phyloP scores from a whole-genome alignment of 352 stramenopile genomes.

The Bremia lactucae region DNA sequence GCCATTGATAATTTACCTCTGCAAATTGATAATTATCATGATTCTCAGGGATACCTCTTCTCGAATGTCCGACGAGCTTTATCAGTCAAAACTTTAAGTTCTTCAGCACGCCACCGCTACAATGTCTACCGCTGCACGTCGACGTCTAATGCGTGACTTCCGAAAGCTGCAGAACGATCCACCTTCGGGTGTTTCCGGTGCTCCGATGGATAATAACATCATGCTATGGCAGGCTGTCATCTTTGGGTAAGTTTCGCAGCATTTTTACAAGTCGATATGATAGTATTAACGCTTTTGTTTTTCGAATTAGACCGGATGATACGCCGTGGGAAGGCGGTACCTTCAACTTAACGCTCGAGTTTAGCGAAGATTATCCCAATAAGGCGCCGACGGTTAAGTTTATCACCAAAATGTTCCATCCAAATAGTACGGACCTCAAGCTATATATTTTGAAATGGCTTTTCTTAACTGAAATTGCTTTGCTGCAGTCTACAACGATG shows the following conservation, averaged over 20 bases:
- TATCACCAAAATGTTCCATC: slow-evolving; percentile 99
- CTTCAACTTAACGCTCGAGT: slow-evolving; percentile 98
- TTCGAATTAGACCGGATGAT: slow-evolving; percentile 91
- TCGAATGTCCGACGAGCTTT: slow-evolving; percentile 11
- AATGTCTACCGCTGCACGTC: slow-evolving; percentile 92
- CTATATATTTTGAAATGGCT: neutral
- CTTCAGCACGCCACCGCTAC: neutral
- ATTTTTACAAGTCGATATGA: neutral
- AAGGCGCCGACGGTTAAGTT: slow-evolving; percentile 97
- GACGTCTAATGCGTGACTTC: slow-evolving; percentile 96
- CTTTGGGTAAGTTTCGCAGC: slow-evolving; percentile 48
- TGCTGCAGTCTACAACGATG: slow-evolving; percentile 79
- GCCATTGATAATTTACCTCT: too few relatives aligned
- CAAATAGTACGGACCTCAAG: slow-evolving; percentile 86
- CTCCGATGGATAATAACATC: slow-evolving; percentile 98
- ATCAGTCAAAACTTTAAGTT: slow-evolving; percentile 7
- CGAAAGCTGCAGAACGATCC: slow-evolving; percentile 97
- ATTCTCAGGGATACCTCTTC: slow-evolving; percentile 9
- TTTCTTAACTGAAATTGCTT: neutral
- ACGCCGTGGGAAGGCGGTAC: slow-evolving; percentile 98
- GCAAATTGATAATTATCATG: slow-evolving; percentile 1
- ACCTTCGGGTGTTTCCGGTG: slow-evolving; percentile 92
- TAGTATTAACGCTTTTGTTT: slow-evolving; percentile 8
- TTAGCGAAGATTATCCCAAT: slow-evolving; percentile 99
- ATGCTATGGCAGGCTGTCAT: slow-evolving; percentile 93